Base-by-base conservation (phyloP, 2,329 filamentous ascomycete species). In the Sarocladium strictum region DNA sequence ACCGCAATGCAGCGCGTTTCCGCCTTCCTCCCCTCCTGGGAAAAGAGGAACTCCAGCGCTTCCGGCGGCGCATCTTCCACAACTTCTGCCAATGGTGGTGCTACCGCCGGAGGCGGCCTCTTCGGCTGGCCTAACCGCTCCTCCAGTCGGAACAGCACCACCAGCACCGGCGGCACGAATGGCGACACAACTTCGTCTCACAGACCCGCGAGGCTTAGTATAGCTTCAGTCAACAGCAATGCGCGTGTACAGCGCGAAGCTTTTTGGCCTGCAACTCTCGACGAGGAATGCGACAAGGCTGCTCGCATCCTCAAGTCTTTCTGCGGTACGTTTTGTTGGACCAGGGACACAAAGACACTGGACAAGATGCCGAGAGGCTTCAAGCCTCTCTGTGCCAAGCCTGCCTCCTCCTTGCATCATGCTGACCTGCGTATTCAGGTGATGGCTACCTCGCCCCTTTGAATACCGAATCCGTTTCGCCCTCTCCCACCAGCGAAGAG, bases 251-350 rank as follows among this genome's bases (percentile, higher is more conserved):
- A 71, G 47, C 64, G 68, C 27, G 89, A 95, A 67, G 85, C 87
- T 23, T 93, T 93, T 64, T 94, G 89, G 89, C 90, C 90, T 2
- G 87, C 88, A 29, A 87, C 86, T 1, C 76, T 96, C 53, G 92
- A 96, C 67, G 86, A 87, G 61, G 92, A 97, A 76, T 89, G 87
- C 70, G 90, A 96, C 72, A 96, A 96, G 73, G 89, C 91, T 47
- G 90, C 91, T 56, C 80, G 90, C 55, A 96, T 96, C 58, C 72
- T 97, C 53, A 87, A 90, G 67, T 93, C 89, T 29, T 97, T 97
- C 72, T 96, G 90, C 76, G 89, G 86, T 89, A 78, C 54, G 67
- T 47, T 14, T n/a, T n/a, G 35, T n/a, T n/a, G n/a, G n/a, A n/a
- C n/a, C n/a, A n/a, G n/a, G n/a, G n/a, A n/a, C n/a, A n/a, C n/a